Conservation (phyloP, 345 rosid genomes). For the Brassica napus region DNA sequence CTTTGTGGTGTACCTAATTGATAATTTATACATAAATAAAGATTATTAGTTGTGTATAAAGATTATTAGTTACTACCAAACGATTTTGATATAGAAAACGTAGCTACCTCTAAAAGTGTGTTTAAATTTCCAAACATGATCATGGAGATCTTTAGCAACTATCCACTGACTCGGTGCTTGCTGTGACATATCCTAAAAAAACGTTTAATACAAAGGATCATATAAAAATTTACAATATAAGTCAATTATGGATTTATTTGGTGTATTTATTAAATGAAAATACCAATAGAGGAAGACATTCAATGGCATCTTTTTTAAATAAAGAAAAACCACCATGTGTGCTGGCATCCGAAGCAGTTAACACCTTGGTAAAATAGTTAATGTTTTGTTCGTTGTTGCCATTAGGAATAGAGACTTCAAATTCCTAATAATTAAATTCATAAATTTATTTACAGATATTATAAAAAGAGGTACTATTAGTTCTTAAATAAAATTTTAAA, state of each 20-base stretch:
- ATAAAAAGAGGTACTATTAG: background rate
- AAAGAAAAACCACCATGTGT: background rate
- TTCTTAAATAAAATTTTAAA: background rate
- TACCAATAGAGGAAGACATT: constrained; percentile 7
- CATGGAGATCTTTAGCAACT: background rate
- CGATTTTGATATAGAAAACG: background rate
- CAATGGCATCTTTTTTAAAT: background rate
- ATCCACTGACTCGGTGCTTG: background rate
- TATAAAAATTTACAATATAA: background rate
- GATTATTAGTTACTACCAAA: background rate
- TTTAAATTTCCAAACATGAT: background rate
- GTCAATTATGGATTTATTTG: background rate
- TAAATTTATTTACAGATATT: background rate
- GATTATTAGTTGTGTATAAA: background rate
- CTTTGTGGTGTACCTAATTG: background rate
- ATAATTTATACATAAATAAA: background rate
- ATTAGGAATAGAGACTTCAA: background rate
- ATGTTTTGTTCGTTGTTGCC: background rate
- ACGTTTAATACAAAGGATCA: background rate
- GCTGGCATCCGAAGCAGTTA: background rate
- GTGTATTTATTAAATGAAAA: background rate
- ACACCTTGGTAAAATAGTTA: background rate
- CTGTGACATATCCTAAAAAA: background rate
- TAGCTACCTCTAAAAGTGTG: background rate
- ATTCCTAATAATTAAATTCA: background rate